Evolutionary conservation across 1,284 basidiomycete genomes (phyloP), one percentile per base, ranked within the genome.

Genomic region (Phlebopus sp.): DNA sequence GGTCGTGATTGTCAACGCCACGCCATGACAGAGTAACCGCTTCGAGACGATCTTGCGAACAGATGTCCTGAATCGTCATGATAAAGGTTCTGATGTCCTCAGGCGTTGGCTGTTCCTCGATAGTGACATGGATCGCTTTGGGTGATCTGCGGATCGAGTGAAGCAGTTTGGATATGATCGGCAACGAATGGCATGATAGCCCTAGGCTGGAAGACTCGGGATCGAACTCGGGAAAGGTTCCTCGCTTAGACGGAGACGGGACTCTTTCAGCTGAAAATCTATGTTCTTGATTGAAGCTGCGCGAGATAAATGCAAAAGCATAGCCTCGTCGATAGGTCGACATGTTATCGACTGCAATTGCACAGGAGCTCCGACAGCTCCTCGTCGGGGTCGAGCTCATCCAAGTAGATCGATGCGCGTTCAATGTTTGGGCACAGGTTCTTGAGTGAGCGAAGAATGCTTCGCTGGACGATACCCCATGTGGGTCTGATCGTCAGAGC

Each of bases 381-480:
- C 11, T 38, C 37, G 25, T 23, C 13, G 37, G 14, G 19, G n/a
- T 13, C n/a, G 19, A 14, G 37, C 4, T 21, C 27, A 11, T 38
- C 7, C 4, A 21, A 21, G 14, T 38, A n/a, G 8, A 10, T 25
- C 11, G 21, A 38, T 25, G 23, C 37, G 13, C 19, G 5, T 3
- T 38, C 15, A 7, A 47, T 21, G 17, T 47, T 27, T 4, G 45
- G 45, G 25, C 21, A 47, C 13, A 47, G 8, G 9, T 46, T 34
- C 17, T 32, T 42, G 19, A 47, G 31, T 8, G 46, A 47, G 25
- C 30, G 21, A 25, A 47, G 35, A 30, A 46, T 46, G 23, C 44
- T 21, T 11, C 18, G 19, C 30, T 46, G 43, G 11, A 32, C 35
- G 17, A 31, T 10, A 11, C 13, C 14, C 46, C 42, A 47, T 34